Evolutionary conservation across 306 rosid genomes (phyloP).

Genomic region (Malus sylvestris): DNA sequence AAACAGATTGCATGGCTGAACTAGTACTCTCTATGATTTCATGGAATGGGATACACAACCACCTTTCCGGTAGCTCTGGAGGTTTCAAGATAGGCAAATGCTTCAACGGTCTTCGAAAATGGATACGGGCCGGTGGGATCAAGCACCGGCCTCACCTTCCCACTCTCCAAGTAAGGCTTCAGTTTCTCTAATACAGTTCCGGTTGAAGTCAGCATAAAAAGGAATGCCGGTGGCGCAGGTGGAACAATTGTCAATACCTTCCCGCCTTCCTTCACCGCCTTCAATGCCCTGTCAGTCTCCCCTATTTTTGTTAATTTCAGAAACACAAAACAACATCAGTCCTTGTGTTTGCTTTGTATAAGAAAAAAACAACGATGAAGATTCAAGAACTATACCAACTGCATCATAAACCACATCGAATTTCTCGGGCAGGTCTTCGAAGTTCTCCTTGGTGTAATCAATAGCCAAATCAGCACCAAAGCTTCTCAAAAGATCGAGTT

Average conservation of each 20-base stretch:
- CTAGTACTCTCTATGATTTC: neutral
- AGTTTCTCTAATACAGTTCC: conserved; percentile 44
- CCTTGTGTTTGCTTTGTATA: neutral
- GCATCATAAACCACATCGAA: conserved; percentile 61
- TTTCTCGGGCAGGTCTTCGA: conserved; percentile 49
- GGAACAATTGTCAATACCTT: neutral
- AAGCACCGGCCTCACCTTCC: conserved; percentile 57
- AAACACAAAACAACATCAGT: neutral
- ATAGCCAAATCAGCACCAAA: conserved; percentile 55
- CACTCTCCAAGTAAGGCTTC: conserved; percentile 57
- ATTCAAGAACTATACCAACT: neutral
- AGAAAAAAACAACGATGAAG: no score
- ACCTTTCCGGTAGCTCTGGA: conserved; percentile 54
- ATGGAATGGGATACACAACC: conserved; percentile 54
- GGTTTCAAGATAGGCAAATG: conserved; percentile 48
- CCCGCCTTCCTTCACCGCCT: neutral
- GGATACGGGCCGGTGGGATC: conserved; percentile 60
- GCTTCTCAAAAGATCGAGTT: conserved; percentile 42
- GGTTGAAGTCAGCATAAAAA: neutral
- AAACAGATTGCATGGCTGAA: neutral
- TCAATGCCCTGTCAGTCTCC: neutral
- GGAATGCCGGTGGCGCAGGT: neutral
- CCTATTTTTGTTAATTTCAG: neutral
- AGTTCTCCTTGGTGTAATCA: conserved; percentile 56
- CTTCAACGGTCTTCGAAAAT: conserved; percentile 48